Evolutionary conservation across 1,284 basidiomycete genomes (phyloP).

Genomic region (Neonothopanus nambi): DNA sequence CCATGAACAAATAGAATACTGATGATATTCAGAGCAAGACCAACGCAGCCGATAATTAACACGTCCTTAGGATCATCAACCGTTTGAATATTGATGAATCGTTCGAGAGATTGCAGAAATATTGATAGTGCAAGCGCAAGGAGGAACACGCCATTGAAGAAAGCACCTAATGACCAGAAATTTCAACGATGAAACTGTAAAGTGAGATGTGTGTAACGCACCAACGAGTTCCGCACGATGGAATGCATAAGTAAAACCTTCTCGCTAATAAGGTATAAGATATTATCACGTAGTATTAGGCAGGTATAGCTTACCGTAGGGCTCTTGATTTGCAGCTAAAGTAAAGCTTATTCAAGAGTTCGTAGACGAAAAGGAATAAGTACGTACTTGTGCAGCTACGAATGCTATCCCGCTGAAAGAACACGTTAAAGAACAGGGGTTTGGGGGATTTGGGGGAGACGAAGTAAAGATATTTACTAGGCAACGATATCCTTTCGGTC

Average conservation of each 20-base stretch:
- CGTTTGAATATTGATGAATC: conserved; percentile 43
- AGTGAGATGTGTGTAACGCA: conserved; percentile 21
- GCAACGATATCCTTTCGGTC: conserved; percentile 38
- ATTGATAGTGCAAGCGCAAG: conserved; percentile 49
- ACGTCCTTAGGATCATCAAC: conserved; percentile 30
- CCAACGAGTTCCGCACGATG: conserved; percentile 52
- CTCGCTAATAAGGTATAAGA: not conserved
- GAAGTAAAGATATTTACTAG: conserved; percentile 30
- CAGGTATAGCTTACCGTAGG: too few relatives aligned
- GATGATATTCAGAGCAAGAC: conserved; percentile 44
- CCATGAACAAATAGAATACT: conserved; percentile 48
- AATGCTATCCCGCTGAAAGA: conserved; percentile 36
- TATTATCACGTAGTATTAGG: too few relatives aligned
- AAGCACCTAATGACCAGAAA: conserved; percentile 37
- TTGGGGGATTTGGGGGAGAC: too few relatives aligned
- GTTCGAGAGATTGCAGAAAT: conserved; percentile 47
- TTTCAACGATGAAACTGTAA: not conserved
- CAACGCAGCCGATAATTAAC: conserved; percentile 45
- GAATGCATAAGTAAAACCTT: conserved; percentile 46
- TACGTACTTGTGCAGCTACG: conserved; percentile 37
- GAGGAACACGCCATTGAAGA: conserved; percentile 54
- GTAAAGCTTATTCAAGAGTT: too few relatives aligned
- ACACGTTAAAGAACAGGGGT: not conserved
- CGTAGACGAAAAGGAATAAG: too few relatives aligned
- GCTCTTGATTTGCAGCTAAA: too few relatives aligned